A percentile compares a stretch with the other conserved stretches of the same genome.
phyloP scores from a whole-genome alignment of 352 stramenopile species.

The Phytopythium montanum region DNA sequence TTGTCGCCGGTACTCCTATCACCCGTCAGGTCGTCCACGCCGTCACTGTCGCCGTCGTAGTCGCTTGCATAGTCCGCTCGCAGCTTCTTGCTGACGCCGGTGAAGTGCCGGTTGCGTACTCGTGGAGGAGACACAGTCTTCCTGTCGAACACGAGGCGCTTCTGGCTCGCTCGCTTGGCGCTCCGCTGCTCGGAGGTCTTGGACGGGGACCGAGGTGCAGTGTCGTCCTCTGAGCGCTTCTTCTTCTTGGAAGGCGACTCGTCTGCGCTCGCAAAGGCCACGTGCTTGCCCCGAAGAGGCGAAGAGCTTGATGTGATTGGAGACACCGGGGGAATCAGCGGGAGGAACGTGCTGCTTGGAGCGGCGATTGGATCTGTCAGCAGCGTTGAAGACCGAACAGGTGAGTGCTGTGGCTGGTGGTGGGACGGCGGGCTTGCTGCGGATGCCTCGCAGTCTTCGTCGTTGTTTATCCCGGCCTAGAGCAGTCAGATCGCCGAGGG shows the following conservation, averaged over 20 bases:
- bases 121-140: conserved; percentile 31
- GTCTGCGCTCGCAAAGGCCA: conserved; percentile 17
- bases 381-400: conserved; percentile 12
- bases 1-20: conserved; percentile 8
- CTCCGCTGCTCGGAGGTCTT: background rate
- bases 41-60: conserved; percentile 8
- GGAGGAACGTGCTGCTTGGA: conserved; percentile 7
- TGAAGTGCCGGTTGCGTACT: conserved; percentile 31
- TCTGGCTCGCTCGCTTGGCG: conserved; percentile 8
- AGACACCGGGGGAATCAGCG: conserved; percentile 42
- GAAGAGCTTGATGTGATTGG: conserved; percentile 39
- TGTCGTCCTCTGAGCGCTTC: background rate
- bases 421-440: background rate
- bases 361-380: background rate
- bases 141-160: conserved; percentile 17
- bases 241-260: background rate
- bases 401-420: conserved; percentile 7
- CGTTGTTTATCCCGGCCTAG: conserved; percentile 16
- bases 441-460: background rate
- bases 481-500: background rate
- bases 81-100: conserved; percentile 1
- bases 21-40: background rate
- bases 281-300: conserved; percentile 24
- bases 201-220: background rate
- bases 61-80: background rate